Evolutionary conservation across 1,284 basidiomycete genomes (phyloP).

Genomic region (Papiliotrema flavescens): DNA sequence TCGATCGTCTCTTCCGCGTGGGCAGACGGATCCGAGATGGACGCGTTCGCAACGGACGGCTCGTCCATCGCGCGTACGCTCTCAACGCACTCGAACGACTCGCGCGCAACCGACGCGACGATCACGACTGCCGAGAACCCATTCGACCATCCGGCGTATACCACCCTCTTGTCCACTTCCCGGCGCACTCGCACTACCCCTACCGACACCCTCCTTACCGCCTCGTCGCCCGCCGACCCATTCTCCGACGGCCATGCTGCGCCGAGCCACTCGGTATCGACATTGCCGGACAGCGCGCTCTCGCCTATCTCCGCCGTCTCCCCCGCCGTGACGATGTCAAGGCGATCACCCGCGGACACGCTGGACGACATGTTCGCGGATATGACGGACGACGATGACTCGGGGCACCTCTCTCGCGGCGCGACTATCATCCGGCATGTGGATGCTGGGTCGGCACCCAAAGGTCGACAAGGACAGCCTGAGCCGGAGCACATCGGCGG

Average conservation of each 20-base stretch:
- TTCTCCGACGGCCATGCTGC: neutral
- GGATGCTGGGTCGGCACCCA: neutral
- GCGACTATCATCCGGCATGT: conserved; percentile 2
- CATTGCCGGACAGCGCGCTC: neutral
- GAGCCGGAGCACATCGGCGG: neutral
- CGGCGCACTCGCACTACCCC: neutral
- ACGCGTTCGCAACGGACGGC: conserved; percentile 5
- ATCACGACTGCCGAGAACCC: conserved; percentile 1
- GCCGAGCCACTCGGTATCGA: neutral
- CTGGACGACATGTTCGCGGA: neutral
- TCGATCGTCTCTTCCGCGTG: neutral
- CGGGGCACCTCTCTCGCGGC: neutral
- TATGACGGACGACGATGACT: neutral
- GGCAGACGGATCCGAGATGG: conserved; percentile 5
- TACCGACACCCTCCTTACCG: neutral
- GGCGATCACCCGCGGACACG: neutral
- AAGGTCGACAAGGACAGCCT: neutral
- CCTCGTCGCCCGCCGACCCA: neutral
- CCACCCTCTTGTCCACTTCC: neutral
- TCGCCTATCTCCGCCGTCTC: conserved; percentile 1
- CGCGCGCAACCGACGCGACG: neutral
- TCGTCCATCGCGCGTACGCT: neutral
- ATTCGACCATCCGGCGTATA: conserved; percentile 9
- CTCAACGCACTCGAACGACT: conserved; percentile 3
- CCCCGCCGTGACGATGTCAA: neutral